phyloP scores from a whole-genome alignment of 306 rosid genomes.

The Rosa persica region DNA sequence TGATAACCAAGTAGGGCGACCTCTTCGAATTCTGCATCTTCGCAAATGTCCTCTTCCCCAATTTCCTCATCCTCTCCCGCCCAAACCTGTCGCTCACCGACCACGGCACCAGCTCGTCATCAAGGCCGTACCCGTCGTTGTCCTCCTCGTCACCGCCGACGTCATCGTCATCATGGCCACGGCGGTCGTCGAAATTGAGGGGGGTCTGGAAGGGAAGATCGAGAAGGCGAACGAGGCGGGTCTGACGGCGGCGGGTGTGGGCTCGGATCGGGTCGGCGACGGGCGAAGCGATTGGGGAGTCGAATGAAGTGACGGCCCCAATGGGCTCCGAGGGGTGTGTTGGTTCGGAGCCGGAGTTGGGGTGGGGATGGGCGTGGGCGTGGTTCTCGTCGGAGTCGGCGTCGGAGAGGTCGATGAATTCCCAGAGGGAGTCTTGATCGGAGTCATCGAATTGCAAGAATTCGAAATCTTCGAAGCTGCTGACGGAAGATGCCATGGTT shows the following conservation, averaged over 20 bases:
- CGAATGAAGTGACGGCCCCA: slow-evolving; percentile 8
- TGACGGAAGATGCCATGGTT: slow-evolving; percentile 2
- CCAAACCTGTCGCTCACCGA: slow-evolving; percentile 54
- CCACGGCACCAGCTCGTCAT: slow-evolving; percentile 94
- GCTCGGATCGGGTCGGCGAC: slow-evolving; percentile 14
- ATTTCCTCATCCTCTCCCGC: slow-evolving; percentile 86
- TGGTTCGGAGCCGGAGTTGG: not conserved
- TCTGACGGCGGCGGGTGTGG: not conserved
- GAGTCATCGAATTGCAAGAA: slow-evolving; percentile 40
- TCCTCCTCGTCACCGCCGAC: slow-evolving; percentile 20
- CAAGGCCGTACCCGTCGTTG: slow-evolving; percentile 44
- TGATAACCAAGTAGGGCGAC: slow-evolving; percentile 48
- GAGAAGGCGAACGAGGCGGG: not conserved
- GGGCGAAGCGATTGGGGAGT: slow-evolving; percentile 19
- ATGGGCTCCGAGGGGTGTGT: not conserved
- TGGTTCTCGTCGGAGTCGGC: slow-evolving; percentile 16
- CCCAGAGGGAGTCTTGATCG: slow-evolving; percentile 51
- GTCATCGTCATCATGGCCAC: not conserved
- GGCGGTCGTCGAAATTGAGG: not conserved
- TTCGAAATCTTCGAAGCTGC: slow-evolving; percentile 40
- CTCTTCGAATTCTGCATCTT: slow-evolving; percentile 65
- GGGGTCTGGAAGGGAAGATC: not conserved
- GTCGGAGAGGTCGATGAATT: slow-evolving; percentile 34
- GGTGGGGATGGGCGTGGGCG: not conserved
- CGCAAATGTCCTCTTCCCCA: slow-evolving; percentile 76